These are phyloP conservation scores for Colletotrichum gloeosporioides DNA, from an alignment of 2,329 filamentous ascomycete genomes.

Conservation along the genomic window DNA sequence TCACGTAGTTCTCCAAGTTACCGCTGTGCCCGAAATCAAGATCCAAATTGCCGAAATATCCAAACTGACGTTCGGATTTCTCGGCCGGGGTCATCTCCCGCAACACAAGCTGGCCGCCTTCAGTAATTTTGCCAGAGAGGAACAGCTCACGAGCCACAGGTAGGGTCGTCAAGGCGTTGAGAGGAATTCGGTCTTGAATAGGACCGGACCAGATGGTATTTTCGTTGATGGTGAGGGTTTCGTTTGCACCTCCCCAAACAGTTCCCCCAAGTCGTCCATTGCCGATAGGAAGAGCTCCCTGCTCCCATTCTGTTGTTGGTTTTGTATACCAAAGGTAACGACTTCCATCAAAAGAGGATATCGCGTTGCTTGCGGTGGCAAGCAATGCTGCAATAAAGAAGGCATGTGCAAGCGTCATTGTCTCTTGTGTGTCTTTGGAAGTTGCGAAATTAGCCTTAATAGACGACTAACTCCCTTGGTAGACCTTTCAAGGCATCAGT, in stretches of 20 bases:
- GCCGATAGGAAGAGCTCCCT: slow-evolving; percentile 48
- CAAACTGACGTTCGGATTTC: slow-evolving; percentile 41
- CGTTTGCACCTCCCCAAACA: slow-evolving; percentile 47
- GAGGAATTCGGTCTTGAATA: slow-evolving; percentile 46
- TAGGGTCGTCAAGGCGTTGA: slow-evolving; percentile 36
- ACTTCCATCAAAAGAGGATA: not conserved
- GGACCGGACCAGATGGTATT: slow-evolving; percentile 54
- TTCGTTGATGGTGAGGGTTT: slow-evolving; percentile 51
- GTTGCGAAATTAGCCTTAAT: not conserved
- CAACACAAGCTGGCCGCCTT: slow-evolving; percentile 39
- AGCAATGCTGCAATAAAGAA: not conserved
- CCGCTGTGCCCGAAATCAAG: slow-evolving; percentile 41
- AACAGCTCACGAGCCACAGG: slow-evolving; percentile 39
- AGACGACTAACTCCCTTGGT: not conserved
- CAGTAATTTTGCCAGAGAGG: slow-evolving; percentile 37
- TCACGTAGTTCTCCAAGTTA: slow-evolving; percentile 36
- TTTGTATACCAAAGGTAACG: slow-evolving; percentile 6
- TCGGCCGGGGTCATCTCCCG: slow-evolving; percentile 41
- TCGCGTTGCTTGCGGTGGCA: not conserved
- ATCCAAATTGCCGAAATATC: slow-evolving; percentile 37
- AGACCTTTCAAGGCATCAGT: not conserved
- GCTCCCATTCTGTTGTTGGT: slow-evolving; percentile 1
- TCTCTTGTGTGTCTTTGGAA: not conserved
- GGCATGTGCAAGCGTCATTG: not conserved
- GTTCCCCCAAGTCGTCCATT: slow-evolving; percentile 50